Evolutionary conservation across 2,329 filamentous ascomycete species (phyloP), one percentile per base, ranked within the genome.

Genomic region (Dactylellina leptospora): DNA sequence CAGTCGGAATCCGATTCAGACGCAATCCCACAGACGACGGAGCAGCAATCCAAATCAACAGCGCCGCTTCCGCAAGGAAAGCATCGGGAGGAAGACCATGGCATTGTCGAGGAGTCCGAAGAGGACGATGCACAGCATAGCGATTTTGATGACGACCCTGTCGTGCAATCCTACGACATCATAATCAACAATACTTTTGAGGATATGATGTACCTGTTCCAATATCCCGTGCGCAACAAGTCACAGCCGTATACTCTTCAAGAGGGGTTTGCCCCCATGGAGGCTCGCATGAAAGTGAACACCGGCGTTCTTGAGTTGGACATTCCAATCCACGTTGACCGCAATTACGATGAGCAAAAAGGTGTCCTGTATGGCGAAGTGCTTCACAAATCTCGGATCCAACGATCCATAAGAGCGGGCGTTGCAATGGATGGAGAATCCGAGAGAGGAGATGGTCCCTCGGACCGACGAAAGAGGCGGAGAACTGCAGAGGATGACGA

Each of bases 261-360:
- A 10, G 80, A 82, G 56, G 81, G 82, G 13, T 83, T 85, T 27
- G 83, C 84, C 61, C 90, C 93, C 9, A 82, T 86, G 13, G 87
- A 90, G 76, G 83, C 97, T 77, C 91, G 93, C 75, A 82, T 96
- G 79, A 99, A 97, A 82, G 85, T 88, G 11, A 82, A 85, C 63
- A 86, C 90, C 0, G 93, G 93, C 62, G 90, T 97, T 81, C 84
- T 97, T 63, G 95, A 99, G 81, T 84, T 97, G 56, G 95, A 99
- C 79, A 85, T 97, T n/a, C 91, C 92, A 3, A 83, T 97, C 76
- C 87, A 88, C 82, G 88, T 87, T 74, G 82, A 83, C 50, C 79
- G 82, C 62, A 89, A 91, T 78, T 97, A 96, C 83, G 92, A 97
- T 81, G 86, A 89, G 75, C 85, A 86, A 75, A 92, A 93, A 81